Evolutionary conservation across 768 basidiomycete species (phyloP), one percentile per base, ranked within the genome.

Genomic region (Infundibulicybe gibba): DNA sequence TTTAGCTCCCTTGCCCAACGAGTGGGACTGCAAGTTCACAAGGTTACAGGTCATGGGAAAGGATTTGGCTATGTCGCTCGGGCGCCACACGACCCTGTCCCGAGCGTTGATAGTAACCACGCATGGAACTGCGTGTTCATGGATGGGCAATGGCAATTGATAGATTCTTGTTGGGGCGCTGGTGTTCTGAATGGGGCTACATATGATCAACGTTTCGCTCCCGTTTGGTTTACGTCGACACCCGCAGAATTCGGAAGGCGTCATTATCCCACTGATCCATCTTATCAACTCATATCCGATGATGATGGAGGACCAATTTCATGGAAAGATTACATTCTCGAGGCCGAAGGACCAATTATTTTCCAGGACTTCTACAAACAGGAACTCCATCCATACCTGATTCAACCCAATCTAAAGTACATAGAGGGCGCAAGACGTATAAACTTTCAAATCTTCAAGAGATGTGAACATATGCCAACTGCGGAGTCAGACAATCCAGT

Each of bases 151-250:
- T 77, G 76, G 74, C 65, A 63, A 17, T 62, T 77, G 25, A 58
- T 77, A 32, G 76, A 77, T 53, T 50, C 68, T 9, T 75, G 74
- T 54, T 77, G 76, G 74, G 76, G 74, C 14, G 68, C 74, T 19
- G 76, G 76, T n/a, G 63, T 60, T 21, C 55, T 75, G 35, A 58
- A 61, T 38, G 69, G 67, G 34, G 49, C 54, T 11, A 47, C 52
- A 3, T 76, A 69, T 56, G 54, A 59, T 17, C 57, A 63, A 41
- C 59, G 61, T 33, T 71, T 75, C 44, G 58, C 63, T 21, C 61
- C 72, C 6, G 57, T 58, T 16, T 75, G 71, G 70, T 77, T 75
- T 52, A 67, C 63, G 14, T 71, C 67, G 15, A 54, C 66, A 3
- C 62, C 70, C n/a, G 42, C 52, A 31, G 71, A 77, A 45, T 77